A percentile compares a stretch with the other conserved stretches of the same genome.
Evolutionary conservation across 2,329 filamentous ascomycete genomes (phyloP).

Genomic region (Massarina eburnea): DNA sequence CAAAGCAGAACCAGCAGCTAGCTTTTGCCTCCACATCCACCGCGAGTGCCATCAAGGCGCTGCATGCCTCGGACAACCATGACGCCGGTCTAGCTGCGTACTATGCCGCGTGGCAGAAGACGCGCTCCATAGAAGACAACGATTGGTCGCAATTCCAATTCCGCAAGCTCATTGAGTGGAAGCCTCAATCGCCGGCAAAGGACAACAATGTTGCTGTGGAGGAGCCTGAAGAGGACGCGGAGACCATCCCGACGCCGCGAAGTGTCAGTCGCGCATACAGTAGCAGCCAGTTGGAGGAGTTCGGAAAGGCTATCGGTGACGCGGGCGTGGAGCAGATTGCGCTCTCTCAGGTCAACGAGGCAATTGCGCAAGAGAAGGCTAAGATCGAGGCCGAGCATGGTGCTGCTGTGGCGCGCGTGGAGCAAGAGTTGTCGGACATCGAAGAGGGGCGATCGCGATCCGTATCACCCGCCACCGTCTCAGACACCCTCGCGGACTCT

Average conservation of each 20-base stretch:
- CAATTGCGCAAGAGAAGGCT: slow-evolving; percentile 76
- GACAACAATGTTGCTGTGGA: slow-evolving; percentile 35
- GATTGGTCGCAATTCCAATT: slow-evolving; percentile 95
- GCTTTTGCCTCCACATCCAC: slow-evolving; percentile 64
- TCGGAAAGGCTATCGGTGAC: slow-evolving; percentile 56
- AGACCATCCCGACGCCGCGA: slow-evolving; percentile 29
- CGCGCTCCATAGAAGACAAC: slow-evolving; percentile 70
- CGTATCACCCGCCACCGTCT: slow-evolving; percentile 34
- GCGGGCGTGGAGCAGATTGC: slow-evolving; percentile 55
- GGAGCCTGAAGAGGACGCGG: slow-evolving; percentile 30
- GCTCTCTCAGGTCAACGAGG: slow-evolving; percentile 81
- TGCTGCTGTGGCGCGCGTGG: slow-evolving; percentile 32
- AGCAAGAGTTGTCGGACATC: slow-evolving; percentile 32
- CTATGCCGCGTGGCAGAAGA: slow-evolving; percentile 84
- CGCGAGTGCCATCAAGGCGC: slow-evolving; percentile 39
- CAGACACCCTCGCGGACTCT: slow-evolving; percentile 30
- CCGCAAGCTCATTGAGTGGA: slow-evolving; percentile 86
- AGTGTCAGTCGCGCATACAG: slow-evolving; percentile 54
- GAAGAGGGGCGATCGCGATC: slow-evolving; percentile 34
- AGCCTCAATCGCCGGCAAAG: slow-evolving; percentile 52
- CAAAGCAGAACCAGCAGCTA: slow-evolving; percentile 68
- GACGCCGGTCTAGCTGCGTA: slow-evolving; percentile 77
- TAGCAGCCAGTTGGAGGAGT: slow-evolving; percentile 61
- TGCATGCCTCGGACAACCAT: slow-evolving; percentile 34
- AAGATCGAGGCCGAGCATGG: slow-evolving; percentile 56